Evolutionary conservation across 208 protist genomes (phyloP), one percentile per base, ranked within the genome.

Genomic region (Wallacemonas sp.): DNA sequence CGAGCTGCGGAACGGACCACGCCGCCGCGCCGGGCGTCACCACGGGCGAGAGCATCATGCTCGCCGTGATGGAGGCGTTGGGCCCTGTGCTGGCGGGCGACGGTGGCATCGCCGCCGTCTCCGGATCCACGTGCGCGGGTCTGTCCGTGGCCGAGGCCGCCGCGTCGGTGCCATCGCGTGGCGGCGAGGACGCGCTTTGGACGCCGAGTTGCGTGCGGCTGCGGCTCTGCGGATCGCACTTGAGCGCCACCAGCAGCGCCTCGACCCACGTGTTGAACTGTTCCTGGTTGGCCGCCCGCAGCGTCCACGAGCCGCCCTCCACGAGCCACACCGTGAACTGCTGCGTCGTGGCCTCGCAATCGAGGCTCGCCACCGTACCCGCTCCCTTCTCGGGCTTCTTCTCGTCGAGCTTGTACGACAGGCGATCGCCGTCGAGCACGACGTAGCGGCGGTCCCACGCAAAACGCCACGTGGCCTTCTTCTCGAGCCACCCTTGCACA

Each of bases 381-480:
- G 55, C 59, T 14, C 83, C 78, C 63, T 82, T 89, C 48, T 88
- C 85, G 1, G 74, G 57, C n/a, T 67, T 65, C 46, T 73, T 61
- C 31, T 81, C 72, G 32, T 70, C 70, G 2, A 91, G 12, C 22
- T 76, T 69, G 70, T 94, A 91, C 28, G 81, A 74, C 22, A 94
- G 61, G 14, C 81, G 83, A 16, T 76, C 74, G 45, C 82, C 83
- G 42, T 89, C 77, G 3, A 87, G 77, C 11, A 75, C 64, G 38
- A 92, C 65, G 68, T 78, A 92, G 14, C 89, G 83, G 14, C 54
- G 54, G 52, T 92, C 81, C 78, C 87, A 94, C 45, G 74, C 57
- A 65, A 87, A 82, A 11, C 81, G 75, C 89, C 89, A 94, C 63
- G 89, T 81, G 68, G 84, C 79, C 72, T 92, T 79, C 48, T 94